Conservation (phyloP, 106 monocot species). For the Phalaenopsis aphrodite region DNA sequence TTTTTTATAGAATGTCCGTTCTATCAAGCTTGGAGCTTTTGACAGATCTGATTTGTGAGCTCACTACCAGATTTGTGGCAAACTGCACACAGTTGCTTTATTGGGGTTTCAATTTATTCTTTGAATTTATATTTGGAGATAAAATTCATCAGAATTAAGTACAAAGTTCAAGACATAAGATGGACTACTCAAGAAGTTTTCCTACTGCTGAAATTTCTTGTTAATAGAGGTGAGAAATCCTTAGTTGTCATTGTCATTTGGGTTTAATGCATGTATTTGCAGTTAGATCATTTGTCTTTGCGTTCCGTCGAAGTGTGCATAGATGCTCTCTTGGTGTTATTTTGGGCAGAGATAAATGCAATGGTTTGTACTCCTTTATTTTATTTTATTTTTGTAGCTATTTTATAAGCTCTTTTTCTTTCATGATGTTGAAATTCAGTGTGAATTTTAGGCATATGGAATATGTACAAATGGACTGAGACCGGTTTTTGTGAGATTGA, state of each 20-base stretch:
- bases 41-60: too few relatives aligned
- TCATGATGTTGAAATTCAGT: conserved; percentile 8
- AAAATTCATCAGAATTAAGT: conserved; percentile 81
- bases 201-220: conserved; percentile 80
- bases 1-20: too few relatives aligned
- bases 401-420: background rate
- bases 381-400: background rate
- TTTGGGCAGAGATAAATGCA: conserved; percentile 97
- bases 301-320: conserved; percentile 58
- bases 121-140: conserved; percentile 36
- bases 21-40: too few relatives aligned
- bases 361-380: conserved; percentile 31
- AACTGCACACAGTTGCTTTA: too few relatives aligned
- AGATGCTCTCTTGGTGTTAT: conserved; percentile 60
- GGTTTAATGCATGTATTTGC: conserved; percentile 7
- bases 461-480: conserved; percentile 71
- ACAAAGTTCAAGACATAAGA: conserved; percentile 87
- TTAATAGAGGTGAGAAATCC: conserved; percentile 54
- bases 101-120: too few relatives aligned
- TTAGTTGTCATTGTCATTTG: background rate
- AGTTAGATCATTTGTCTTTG: conserved; percentile 79
- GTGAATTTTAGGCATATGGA: conserved; percentile 50
- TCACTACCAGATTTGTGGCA: too few relatives aligned
- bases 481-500: conserved; percentile 65
- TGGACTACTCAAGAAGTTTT: conserved; percentile 99